These are phyloP conservation scores for Dalbergia oliveri DNA, from an alignment of 306 rosid genomes.

Conservation along the genomic window DNA sequence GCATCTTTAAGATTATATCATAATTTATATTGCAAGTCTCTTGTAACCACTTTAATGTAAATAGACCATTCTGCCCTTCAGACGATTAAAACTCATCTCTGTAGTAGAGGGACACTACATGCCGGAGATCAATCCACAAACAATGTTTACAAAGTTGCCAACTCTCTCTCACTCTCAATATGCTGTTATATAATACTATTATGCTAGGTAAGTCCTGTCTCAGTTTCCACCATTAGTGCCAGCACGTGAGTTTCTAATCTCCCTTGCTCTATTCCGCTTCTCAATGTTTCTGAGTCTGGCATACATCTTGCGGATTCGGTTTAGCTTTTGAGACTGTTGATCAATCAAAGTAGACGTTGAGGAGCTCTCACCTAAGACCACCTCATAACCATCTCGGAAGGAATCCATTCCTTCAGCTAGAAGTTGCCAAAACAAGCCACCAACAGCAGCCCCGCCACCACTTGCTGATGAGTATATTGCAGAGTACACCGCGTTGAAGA, in stretches of 20 bases:
- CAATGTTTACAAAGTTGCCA: constrained; percentile 16
- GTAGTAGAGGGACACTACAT: neutral
- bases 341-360: constrained; percentile 73
- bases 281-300: constrained; percentile 67
- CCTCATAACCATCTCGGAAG: constrained; percentile 81
- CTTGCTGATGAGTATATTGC: constrained; percentile 79
- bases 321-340: constrained; percentile 72
- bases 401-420: constrained; percentile 82
- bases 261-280: constrained; percentile 70
- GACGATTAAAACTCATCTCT: constrained; percentile 32
- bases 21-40: neutral
- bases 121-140: constrained; percentile 6
- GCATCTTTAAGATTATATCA: neutral
- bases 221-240: constrained; percentile 47
- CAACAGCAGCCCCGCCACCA: constrained; percentile 79
- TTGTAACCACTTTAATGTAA: neutral
- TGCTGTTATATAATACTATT: neutral
- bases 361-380: constrained; percentile 62
- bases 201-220: constrained; percentile 4
- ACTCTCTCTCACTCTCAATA: neutral
- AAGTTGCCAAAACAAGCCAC: constrained; percentile 95
- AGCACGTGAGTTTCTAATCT: constrained; percentile 41
- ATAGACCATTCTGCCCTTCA: constrained; percentile 13
- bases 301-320: constrained; percentile 71
- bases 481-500: constrained; percentile 63